Evolutionary conservation across 2,329 filamentous ascomycete species (phyloP).

Genomic region (Sphaerulina populicola): DNA sequence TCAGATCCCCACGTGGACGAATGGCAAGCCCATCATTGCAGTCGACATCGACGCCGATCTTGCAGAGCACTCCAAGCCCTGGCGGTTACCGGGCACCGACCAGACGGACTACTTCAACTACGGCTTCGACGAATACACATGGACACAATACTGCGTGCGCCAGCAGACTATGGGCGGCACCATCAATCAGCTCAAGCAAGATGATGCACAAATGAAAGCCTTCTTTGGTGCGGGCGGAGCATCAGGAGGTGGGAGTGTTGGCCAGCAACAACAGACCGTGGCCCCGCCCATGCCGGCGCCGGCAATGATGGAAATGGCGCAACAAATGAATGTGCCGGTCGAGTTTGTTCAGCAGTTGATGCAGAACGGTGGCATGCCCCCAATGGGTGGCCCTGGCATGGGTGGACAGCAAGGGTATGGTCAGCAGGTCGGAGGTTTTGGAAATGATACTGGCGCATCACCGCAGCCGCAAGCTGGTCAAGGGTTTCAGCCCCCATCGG

Average conservation of each 20-base stretch:
- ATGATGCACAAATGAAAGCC: conserved; percentile 53
- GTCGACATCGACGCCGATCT: conserved; percentile 47
- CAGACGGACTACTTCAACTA: conserved; percentile 98
- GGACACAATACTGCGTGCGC: conserved; percentile 86
- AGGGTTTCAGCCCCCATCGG: conserved; percentile 26
- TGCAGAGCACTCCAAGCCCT: conserved; percentile 74
- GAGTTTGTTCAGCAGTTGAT: conserved; percentile 20
- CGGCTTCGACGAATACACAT: conserved; percentile 96
- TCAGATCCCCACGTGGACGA: conserved; percentile 65
- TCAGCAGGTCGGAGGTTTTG: conserved; percentile 20
- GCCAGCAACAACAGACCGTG: conserved; percentile 20
- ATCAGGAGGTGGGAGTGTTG: background rate
- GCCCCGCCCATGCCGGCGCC: conserved; percentile 17
- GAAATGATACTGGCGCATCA: conserved; percentile 15
- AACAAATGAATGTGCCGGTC: conserved; percentile 38
- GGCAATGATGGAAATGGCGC: conserved; percentile 34
- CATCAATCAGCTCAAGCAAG: conserved; percentile 70
- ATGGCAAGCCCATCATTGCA: conserved; percentile 63
- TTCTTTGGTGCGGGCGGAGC: conserved; percentile 43
- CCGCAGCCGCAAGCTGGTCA: conserved; percentile 24
- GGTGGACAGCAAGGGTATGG: conserved; percentile 20
- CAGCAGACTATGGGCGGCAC: conserved; percentile 72
- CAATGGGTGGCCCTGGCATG: conserved; percentile 9
- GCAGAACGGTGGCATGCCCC: conserved; percentile 30
- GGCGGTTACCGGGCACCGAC: conserved; percentile 89